Evolutionary conservation across 441 rosid genomes (phyloP).

Genomic region (Mallotus repandus): DNA sequence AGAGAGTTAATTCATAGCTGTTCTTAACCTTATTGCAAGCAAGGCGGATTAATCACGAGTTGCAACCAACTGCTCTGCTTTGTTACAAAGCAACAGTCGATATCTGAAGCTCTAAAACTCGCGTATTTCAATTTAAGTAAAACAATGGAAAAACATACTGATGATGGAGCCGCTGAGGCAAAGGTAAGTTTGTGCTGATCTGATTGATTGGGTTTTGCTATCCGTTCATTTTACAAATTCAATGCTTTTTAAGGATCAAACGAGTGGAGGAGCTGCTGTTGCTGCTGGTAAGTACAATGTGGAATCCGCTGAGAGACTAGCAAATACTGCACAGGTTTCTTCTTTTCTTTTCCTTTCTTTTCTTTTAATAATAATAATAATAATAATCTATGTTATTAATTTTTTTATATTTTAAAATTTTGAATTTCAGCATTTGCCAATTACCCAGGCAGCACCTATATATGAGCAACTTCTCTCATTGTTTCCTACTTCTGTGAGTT

Average conservation of each 20-base stretch:
- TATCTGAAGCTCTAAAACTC: too few relatives aligned
- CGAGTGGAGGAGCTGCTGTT: constrained; percentile 9
- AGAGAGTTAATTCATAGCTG: too few relatives aligned
- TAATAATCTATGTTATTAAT: not conserved
- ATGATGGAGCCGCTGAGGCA: too few relatives aligned
- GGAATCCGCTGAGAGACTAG: constrained; percentile 68
- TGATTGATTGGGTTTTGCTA: too few relatives aligned
- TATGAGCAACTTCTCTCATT: constrained; percentile 79
- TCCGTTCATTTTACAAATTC: too few relatives aligned
- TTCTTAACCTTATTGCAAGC: too few relatives aligned
- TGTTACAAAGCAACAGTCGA: too few relatives aligned
- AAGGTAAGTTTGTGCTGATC: too few relatives aligned
- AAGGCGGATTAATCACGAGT: too few relatives aligned
- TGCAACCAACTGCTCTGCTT: too few relatives aligned
- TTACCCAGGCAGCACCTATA: constrained; percentile 69
- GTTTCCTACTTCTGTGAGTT: constrained; percentile 90
- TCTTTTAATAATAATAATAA: constrained; percentile 7
- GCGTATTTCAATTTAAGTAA: too few relatives aligned
- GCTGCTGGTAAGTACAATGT: constrained; percentile 68
- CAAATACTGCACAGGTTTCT: constrained; percentile 61
- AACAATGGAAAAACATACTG: too few relatives aligned
- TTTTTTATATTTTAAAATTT: not conserved
- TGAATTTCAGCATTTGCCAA: constrained; percentile 61
- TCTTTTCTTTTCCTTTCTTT: not conserved
- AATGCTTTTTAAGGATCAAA: not conserved